Evolutionary conservation across 805 yeast species (phyloP), one percentile per base, ranked within the genome.

Genomic region (Barnettozyma sucrosica): DNA sequence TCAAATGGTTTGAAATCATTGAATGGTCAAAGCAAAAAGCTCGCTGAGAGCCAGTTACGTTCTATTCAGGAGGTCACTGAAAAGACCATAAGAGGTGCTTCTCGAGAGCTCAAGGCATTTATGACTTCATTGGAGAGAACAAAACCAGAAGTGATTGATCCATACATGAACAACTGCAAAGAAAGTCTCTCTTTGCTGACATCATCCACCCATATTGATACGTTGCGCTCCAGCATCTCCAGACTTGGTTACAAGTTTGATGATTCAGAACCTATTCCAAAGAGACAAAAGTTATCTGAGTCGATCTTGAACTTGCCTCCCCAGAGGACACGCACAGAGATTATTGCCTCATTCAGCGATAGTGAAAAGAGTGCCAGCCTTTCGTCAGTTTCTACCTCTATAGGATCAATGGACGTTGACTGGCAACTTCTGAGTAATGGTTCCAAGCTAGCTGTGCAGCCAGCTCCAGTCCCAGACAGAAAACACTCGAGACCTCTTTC

Each of bases 111-210:
- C 25, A 38, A 43, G 13, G 41, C 38, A 16, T 30, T 55, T 24
- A 51, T 53, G 13, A 16, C 49, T 1, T 49, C 46, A 3, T 39
- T 60, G 4, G 11, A 41, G 3, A 46, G 49, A 3, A 21, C 53
- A 3, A 54, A 56, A 21, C 52, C 56, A n/a, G 51, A 51, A 24
- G 34, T 55, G 14, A 45, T 58, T 37, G 61, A 51, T 21, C 11
- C 56, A 1, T 52, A 45, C 14, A 14, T 58, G 1, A 10, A 36
- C 14, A 46, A 43, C 19, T 57, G 49, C 24, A 13, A n/a, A 4
- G 24, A 48, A 4, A 49, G 49, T 13, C 21, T 44, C 25, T 34
- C 36, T n/a, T 34, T 10, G 28, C 53, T 20, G 33, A 24, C 32
- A 37, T 46, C 48, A 7, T 40, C 24, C 9, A 5, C 19, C 1